Evolutionary conservation across 2,329 filamentous ascomycete genomes (phyloP), one percentile per base, ranked within the genome.

Genomic region (Xylaria polymorpha): DNA sequence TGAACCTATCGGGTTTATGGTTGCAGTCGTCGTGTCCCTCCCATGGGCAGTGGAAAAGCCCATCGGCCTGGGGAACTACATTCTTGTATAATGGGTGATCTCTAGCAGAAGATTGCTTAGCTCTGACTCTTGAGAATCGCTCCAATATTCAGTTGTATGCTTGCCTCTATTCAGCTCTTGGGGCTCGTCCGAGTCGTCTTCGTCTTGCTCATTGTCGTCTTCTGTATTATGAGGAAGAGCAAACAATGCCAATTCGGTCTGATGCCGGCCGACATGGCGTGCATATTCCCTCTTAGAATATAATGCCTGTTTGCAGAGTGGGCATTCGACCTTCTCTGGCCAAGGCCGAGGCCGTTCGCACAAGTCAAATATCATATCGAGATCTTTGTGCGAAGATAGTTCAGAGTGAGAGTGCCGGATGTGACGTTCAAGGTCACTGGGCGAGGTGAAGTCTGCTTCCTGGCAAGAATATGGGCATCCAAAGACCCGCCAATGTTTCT

Each of bases 391-490:
- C 1, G 46, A 46, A 15, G 61, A 53, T 9, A 64, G 3, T 18
- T 55, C 37, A 14, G 35, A 14, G 29, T 68, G 66, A 35, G 14
- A 20, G 15, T 48, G 46, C 29, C 25, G 25, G n/a, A 68, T 4
- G 55, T 68, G 66, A 15, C 14, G 18, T 22, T 60, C 37, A 39
- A 63, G 55, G 2, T 56, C n/a, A 41, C 22, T 29, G 18, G 7
- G 37, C 20, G 66, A 39, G 4, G 9, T 6, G 18, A 64, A 68
- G 1, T 67, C 58, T 55, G 7, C 50, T 29, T 20, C 41, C 14
- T 58, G n/a, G 41, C 65, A 67, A n/a, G 43, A 46, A 60, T 63
- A 67, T 15, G 65, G 65, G 29, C 60, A 67, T 48, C 18, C 46
- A 44, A 53, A 67, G n/a, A 55, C 8, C 9, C 25, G 9, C 60